Evolutionary conservation across 768 basidiomycete species (phyloP), one percentile per base, ranked within the genome.

Genomic region (Lentinula lateritia): DNA sequence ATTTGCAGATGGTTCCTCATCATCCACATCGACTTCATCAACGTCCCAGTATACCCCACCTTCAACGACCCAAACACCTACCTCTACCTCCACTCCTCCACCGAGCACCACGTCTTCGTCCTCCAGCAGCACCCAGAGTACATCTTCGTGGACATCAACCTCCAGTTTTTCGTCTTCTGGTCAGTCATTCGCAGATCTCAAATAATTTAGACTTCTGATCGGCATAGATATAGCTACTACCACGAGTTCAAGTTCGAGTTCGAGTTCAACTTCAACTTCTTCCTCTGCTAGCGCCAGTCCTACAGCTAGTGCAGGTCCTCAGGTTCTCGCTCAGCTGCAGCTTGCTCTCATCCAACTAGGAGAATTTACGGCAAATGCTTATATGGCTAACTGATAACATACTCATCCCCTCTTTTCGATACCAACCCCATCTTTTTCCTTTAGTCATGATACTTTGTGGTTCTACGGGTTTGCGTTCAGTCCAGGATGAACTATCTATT

Each of bases 1-100:
- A 13, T 78, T 72, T 55, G 74, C 58, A 53, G 66, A 72, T 13
- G 16, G 50, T 36, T 36, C 61, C 36, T 45, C 59, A 20, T 58
- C 60, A 9, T 36, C 61, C 34, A 52, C 60, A 18, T 23, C 35
- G n/a, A 34, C 64, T 43, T 45, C 65, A 20, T 41, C 63, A 9
- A 61, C 62, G 34, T 56, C 61, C 18, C 60, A 59, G 15, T 41
- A 52, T 42, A 41, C 50, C 20, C 38, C 42, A 13, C 12, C 38
- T 18, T 34, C 62, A 50, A 63, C 52, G 35, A 61, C 36, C 7
- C 52, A 58, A 12, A 52, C 52, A 12, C 52, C 62, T 12, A 36
- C 45, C 20, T 52, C 23, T 39, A 55, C 58, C 28, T 36, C 61
- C 32, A 58, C 43, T 43, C 54, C 32, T 41, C 39, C 60, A 12